Percentiles rank a stretch among this genome's conserved stretches.
phyloP scores from a whole-genome alignment of 2,329 filamentous ascomycete genomes.

The Aspergillus sp. region DNA sequence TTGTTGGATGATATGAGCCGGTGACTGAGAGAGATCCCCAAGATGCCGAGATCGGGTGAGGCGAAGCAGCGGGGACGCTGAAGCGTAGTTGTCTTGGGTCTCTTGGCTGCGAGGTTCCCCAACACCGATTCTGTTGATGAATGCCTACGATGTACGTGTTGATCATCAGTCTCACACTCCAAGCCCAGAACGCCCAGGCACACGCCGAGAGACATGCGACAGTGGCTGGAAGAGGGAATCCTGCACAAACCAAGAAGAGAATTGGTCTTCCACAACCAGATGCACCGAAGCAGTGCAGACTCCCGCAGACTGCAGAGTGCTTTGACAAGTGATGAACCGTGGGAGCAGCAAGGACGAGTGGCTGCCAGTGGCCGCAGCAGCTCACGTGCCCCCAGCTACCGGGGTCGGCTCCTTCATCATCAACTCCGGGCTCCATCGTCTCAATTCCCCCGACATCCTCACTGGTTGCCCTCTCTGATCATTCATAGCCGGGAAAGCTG shows the following conservation, averaged over 20 bases:
- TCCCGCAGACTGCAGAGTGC: background rate
- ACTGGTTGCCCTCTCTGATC: slow-evolving; percentile 6
- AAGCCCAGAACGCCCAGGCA: slow-evolving; percentile 5
- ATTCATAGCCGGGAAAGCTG: background rate
- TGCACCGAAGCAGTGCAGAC: background rate
- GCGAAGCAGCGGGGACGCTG: background rate
- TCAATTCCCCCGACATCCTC: background rate
- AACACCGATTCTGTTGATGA: background rate
- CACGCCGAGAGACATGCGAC: background rate
- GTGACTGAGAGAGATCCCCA: background rate
- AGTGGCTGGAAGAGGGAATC: background rate
- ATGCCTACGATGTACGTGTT: background rate
- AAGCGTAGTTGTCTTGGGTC: background rate
- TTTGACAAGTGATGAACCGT: background rate
- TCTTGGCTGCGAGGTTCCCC: background rate
- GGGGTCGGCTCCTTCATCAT: background rate
- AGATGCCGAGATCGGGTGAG: background rate
- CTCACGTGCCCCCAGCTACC: slow-evolving; percentile 8
- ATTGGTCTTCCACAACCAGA: background rate
- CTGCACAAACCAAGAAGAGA: background rate
- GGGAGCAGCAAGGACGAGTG: background rate
- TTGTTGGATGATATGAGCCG: background rate
- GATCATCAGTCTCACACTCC: background rate
- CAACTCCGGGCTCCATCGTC: background rate
- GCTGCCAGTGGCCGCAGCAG: background rate